A percentile compares a stretch with the other conserved stretches of the same genome.
Conservation (phyloP, 306 rosid species). For the Malus fusca region DNA sequence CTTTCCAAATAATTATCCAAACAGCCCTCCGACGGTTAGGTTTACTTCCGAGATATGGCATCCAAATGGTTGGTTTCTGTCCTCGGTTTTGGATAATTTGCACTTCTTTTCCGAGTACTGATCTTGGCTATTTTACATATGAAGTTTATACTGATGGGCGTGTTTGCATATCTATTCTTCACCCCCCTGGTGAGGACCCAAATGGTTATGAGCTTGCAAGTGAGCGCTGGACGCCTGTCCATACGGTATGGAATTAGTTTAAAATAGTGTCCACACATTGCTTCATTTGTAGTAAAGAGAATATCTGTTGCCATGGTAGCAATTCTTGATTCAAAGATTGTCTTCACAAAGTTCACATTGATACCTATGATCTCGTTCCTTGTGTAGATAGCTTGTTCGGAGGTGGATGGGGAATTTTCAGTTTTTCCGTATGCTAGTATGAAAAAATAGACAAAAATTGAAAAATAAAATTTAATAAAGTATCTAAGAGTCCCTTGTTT, state of each 20-base stretch:
- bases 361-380: not conserved
- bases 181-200: conserved; percentile 98
- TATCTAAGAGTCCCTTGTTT: not conserved
- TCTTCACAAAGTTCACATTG: not conserved
- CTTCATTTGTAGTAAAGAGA: not conserved
- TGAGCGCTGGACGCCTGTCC: conserved; percentile 99
- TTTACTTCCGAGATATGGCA: conserved; percentile 93
- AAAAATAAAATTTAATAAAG: not conserved
- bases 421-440: not conserved
- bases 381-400: not conserved
- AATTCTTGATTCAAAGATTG: not conserved
- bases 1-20: conserved; percentile 87
- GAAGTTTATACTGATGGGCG: conserved; percentile 97
- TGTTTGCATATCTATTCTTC: conserved; percentile 97
- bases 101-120: conserved; percentile 8
- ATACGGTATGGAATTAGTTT: conserved; percentile 50
- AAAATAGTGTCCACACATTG: not conserved
- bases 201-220: conserved; percentile 98
- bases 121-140: conserved; percentile 17
- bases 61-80: conserved; percentile 67
- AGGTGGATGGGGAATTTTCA: not conserved
- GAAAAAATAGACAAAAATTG: not conserved
- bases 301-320: not conserved
- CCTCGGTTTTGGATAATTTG: not conserved
- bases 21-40: conserved; percentile 89